Evolutionary conservation across 768 basidiomycete genomes (phyloP), one percentile per base, ranked within the genome.

Genomic region (Naganishia friedmannii): DNA sequence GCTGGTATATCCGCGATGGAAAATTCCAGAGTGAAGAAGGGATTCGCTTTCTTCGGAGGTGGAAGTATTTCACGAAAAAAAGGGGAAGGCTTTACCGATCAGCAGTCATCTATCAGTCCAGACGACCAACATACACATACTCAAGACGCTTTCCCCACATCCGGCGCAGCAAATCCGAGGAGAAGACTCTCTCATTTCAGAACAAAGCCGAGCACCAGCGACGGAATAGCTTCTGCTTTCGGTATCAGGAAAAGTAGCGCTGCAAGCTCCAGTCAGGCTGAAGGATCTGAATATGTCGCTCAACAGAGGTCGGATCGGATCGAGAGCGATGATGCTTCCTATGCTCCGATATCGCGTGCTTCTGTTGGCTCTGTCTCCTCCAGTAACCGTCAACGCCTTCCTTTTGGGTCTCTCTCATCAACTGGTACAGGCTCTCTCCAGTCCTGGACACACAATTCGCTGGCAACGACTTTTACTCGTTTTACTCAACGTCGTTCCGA

Each of bases 401-500:
- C 8, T 9, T 37, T 63, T 12, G 60, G 60, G 26, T 63, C 60
- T 3, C 29, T 45, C 60, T 45, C 60, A 26, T 63, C 60, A 1
- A 10, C 23, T 2, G 60, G 60, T 4, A 58, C 39, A 21, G 39
- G 60, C 10, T 63, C 42, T 0, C 60, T 42, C 13, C 28, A 39
- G 6, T 42, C 37, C 6, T 63, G 39, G 60, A 13, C 23, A 6
- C 57, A 37, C n/a, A 63, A 63, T 29, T 9, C 39, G 39, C 10
- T 63, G 26, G 21, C n/a, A 6, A 13, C 21, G 9, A 45, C 21
- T 12, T 4, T 12, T 9, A 63, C 29, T 17, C 23, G n/a, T 12
- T 45, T 42, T 15, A 45, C 42, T 37, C 60, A 42, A 28, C 39
- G 39, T 3, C 42, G 60, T 13, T 63, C 60, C n/a, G 60, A 63